phyloP scores from a whole-genome alignment of 192 early-diverging fungal species.

The Powellomyces hirtus region DNA sequence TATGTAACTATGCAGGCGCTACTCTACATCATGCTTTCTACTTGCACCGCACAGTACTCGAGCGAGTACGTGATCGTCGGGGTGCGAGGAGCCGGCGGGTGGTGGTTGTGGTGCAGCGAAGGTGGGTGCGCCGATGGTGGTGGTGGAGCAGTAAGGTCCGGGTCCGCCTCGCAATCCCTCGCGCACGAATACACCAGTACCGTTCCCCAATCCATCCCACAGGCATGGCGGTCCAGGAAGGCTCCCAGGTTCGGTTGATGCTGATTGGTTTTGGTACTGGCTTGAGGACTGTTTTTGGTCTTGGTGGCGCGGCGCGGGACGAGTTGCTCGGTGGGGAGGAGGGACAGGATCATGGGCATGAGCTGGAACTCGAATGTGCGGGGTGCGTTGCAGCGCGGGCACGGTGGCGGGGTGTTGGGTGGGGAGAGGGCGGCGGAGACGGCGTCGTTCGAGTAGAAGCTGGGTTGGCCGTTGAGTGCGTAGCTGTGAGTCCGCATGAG shows the following conservation, averaged over 20 bases:
- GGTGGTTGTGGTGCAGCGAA: not conserved
- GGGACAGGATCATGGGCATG: conserved; percentile 80
- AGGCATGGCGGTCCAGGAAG: conserved; percentile 53
- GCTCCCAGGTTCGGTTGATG: conserved; percentile 2
- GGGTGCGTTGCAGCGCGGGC: conserved; percentile 61
- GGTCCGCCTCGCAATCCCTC: conserved; percentile 66
- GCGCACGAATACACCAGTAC: conserved; percentile 76
- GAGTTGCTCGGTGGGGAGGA: conserved; percentile 63
- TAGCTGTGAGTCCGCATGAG: no score
- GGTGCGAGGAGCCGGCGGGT: not conserved
- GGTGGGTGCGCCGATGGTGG: conserved; percentile 18
- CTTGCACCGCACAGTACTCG: conserved; percentile 47
- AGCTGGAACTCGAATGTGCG: conserved; percentile 89
- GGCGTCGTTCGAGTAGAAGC: conserved; percentile 58
- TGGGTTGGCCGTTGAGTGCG: conserved; percentile 64
- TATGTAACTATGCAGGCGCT: no score
- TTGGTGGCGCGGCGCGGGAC: conserved; percentile 30
- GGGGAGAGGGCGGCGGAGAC: not conserved
- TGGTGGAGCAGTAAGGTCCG: not conserved
- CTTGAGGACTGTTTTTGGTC: not conserved
- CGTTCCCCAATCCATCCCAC: conserved; percentile 90
- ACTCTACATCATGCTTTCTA: conserved; percentile 26
- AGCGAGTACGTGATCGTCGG: conserved; percentile 51
- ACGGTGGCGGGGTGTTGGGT: conserved; percentile 50
- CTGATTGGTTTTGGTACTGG: not conserved